These are phyloP conservation scores for Heritiera littoralis DNA, from an alignment of 345 rosid species.

Conservation along the genomic window DNA sequence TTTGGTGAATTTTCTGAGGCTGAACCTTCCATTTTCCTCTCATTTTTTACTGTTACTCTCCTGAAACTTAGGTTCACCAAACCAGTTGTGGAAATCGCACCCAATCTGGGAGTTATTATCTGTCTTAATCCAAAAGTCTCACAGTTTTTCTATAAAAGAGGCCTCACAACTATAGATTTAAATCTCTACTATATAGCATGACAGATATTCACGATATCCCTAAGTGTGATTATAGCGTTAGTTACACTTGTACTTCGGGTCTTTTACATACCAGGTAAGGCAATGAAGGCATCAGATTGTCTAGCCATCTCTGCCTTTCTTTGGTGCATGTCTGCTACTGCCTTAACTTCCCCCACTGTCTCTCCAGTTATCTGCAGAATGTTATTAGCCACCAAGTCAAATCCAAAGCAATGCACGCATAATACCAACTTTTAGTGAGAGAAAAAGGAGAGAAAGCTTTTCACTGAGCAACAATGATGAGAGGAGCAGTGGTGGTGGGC, in stretches of 20 bases:
- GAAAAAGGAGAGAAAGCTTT: neutral
- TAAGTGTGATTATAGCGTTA: too few species aligned
- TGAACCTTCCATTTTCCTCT: neutral
- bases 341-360: slow-evolving; percentile 80
- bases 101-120: too few species aligned
- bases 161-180: too few species aligned
- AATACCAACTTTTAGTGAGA: neutral
- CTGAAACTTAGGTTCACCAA: neutral
- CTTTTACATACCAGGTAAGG: slow-evolving; percentile 62
- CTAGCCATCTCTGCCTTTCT: slow-evolving; percentile 87
- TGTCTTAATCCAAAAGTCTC: too few species aligned
- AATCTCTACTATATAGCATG: too few species aligned
- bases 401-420: slow-evolving; percentile 15
- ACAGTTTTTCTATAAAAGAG: too few species aligned
- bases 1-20: neutral
- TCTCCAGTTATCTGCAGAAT: slow-evolving; percentile 68
- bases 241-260: neutral
- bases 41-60: neutral
- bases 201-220: too few species aligned
- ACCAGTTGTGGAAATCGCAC: too few species aligned
- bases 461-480: slow-evolving; percentile 32
- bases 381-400: slow-evolving; percentile 18
- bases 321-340: slow-evolving; percentile 81
- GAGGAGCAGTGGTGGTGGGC: slow-evolving; percentile 33
- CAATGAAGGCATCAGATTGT: slow-evolving; percentile 77